phyloP scores from a whole-genome alignment of 2,329 filamentous ascomycete species.

The Aspergillus sp. region DNA sequence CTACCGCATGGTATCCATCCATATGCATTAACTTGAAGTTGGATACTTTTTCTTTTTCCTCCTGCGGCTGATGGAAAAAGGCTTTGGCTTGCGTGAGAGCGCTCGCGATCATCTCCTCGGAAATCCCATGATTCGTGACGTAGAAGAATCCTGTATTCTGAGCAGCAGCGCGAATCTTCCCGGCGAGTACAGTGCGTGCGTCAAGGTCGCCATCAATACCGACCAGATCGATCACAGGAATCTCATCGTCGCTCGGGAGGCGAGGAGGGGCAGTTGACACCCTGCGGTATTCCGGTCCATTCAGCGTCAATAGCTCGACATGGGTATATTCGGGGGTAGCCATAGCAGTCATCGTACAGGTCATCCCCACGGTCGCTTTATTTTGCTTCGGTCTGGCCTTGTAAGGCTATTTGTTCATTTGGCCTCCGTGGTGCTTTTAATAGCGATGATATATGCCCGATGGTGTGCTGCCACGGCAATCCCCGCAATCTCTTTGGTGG shows the following conservation, averaged over 20 bases:
- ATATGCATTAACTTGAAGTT: slow-evolving; percentile 44
- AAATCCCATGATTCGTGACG: slow-evolving; percentile 54
- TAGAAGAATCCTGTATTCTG: slow-evolving; percentile 60
- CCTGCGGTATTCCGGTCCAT: slow-evolving; percentile 48
- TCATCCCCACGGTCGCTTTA: neutral
- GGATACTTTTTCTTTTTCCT: slow-evolving; percentile 45
- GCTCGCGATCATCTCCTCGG: slow-evolving; percentile 25
- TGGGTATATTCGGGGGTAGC: slow-evolving; percentile 31
- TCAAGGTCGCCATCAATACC: slow-evolving; percentile 39
- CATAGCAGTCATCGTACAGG: neutral
- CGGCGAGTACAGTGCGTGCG: slow-evolving; percentile 45
- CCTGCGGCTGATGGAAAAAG: slow-evolving; percentile 54
- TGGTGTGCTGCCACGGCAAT: too few relatives aligned
- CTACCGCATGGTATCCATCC: slow-evolving; percentile 50
- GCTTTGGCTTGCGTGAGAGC: slow-evolving; percentile 22
- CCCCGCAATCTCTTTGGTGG: too few relatives aligned
- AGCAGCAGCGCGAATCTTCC: slow-evolving; percentile 49
- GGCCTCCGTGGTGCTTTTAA: too few relatives aligned
- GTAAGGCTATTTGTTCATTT: neutral
- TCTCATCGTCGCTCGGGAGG: slow-evolving; percentile 47
- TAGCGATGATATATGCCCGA: too few relatives aligned
- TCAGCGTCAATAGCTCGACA: slow-evolving; percentile 49
- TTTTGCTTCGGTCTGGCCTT: too few relatives aligned
- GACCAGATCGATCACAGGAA: slow-evolving; percentile 58
- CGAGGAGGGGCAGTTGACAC: slow-evolving; percentile 47